Conservation (phyloP, 192 early-diverging fungal species). For the Coemansia sp. region DNA sequence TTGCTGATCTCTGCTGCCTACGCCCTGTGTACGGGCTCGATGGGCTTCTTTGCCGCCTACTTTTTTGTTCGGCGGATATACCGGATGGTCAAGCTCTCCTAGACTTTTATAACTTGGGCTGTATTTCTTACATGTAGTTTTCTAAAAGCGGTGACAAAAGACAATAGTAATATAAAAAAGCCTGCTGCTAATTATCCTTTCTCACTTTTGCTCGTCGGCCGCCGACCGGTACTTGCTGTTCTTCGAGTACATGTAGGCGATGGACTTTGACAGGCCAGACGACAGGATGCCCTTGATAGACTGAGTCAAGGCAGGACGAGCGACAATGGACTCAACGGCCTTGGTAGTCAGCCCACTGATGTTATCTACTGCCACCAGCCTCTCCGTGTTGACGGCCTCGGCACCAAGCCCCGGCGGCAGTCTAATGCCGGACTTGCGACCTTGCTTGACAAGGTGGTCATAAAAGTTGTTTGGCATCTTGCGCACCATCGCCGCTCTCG, state of each 20-base stretch:
- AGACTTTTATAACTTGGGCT: background rate
- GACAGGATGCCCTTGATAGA: conserved; percentile 91
- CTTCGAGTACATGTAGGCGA: conserved; percentile 63
- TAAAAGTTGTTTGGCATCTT: conserved; percentile 83
- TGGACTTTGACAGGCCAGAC: conserved; percentile 73
- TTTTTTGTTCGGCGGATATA: conserved; percentile 53
- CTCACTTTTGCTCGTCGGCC: background rate
- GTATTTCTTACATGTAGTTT: background rate
- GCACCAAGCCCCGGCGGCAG: conserved; percentile 35
- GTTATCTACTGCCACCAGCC: conserved; percentile 33
- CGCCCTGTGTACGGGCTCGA: conserved; percentile 51
- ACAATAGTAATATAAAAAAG: too few relatives aligned
- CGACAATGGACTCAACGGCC: conserved; percentile 69
- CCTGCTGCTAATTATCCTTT: background rate
- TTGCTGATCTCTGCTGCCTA: conserved; percentile 70
- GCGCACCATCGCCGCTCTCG: conserved; percentile 71
- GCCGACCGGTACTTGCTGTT: conserved; percentile 34
- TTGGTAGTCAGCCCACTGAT: conserved; percentile 39
- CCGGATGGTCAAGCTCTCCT: conserved; percentile 38
- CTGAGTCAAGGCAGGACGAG: conserved; percentile 85
- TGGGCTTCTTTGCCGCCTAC: conserved; percentile 56
- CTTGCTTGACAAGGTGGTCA: conserved; percentile 56
- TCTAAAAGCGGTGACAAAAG: too few relatives aligned
- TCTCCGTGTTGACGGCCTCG: conserved; percentile 31
- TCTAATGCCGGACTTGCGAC: conserved; percentile 39